Evolutionary conservation across 345 rosid species (phyloP), one percentile per base, ranked within the genome.

Genomic region (Leavenworthia alabamica): DNA sequence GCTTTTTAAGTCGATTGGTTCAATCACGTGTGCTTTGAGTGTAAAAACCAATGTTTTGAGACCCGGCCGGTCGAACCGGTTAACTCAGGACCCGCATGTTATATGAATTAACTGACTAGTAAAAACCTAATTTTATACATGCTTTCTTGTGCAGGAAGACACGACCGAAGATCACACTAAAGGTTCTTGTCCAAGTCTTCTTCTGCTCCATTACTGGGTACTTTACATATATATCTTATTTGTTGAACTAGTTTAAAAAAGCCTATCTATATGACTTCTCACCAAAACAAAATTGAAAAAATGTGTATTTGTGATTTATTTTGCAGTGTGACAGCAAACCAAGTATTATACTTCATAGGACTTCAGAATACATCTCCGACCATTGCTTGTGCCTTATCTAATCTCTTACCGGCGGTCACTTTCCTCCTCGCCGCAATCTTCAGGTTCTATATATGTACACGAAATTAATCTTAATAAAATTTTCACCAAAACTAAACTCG

Each of bases 201-300:
- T 64, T 85, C 17, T 86, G 97, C 56, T 93, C 99, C 54, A 53
- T 89, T 26, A 93, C 99, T 0, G 99, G 97, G 99, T 86, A 83
- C n/a, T 70, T 43, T 52, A 29, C 50, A 39, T 10, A 46, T 8
- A 36, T 12, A 43, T 11, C n/a, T n/a, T 36, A 0, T 36, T 36
- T 2, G 6, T 4, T 20, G 22, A 20, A 20, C n/a, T n/a, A n/a
- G n/a, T n/a, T n/a, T n/a, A n/a, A n/a, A n/a, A n/a, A n/a, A n/a
- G n/a, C n/a, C n/a, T n/a, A n/a, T n/a, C n/a, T n/a, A n/a, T n/a
- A n/a, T n/a, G n/a, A n/a, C n/a, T n/a, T n/a, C n/a, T n/a, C n/a
- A n/a, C n/a, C n/a, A n/a, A n/a, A n/a, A n/a, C n/a, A n/a, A n/a
- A n/a, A n/a, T n/a, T n/a, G 2, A 20, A 20, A 14, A 36, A 12